These are phyloP conservation scores for Hortaea sp. DNA, from an alignment of 2,329 filamentous ascomycete species.

Conservation along the genomic window DNA sequence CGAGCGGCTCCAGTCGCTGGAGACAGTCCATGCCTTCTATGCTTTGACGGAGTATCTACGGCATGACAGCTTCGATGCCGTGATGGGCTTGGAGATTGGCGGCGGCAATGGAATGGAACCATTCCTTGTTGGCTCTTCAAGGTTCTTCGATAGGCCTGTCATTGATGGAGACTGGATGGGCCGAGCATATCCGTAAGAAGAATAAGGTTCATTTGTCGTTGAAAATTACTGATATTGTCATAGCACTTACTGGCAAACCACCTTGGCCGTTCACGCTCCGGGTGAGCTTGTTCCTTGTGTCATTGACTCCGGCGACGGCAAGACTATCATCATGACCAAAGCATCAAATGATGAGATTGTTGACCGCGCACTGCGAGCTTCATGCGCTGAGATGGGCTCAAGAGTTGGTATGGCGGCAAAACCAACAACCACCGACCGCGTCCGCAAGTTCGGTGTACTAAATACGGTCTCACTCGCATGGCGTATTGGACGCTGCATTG, in stretches of 20 bases:
- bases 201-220: no score
- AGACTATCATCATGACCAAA: constrained; percentile 34
- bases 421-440: constrained; percentile 30
- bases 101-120: constrained; percentile 54
- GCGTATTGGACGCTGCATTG: constrained; percentile 51
- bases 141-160: constrained; percentile 37
- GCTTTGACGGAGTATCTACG: constrained; percentile 44
- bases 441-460: constrained; percentile 28
- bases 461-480: constrained; percentile 36
- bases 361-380: constrained; percentile 31
- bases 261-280: constrained; percentile 32
- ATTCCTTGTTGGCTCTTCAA: constrained; percentile 46
- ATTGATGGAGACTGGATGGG: constrained; percentile 40
- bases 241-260: constrained; percentile 35
- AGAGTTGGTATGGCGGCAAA: constrained; percentile 32
- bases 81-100: constrained; percentile 57
- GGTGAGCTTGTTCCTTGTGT: constrained; percentile 34
- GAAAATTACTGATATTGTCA: no score
- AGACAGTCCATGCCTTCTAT: constrained; percentile 32
- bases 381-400: constrained; percentile 31
- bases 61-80: constrained; percentile 40
- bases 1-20: constrained; percentile 50
- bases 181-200: constrained; percentile 30
- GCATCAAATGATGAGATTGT: constrained; percentile 33
- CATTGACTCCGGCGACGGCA: constrained; percentile 38